A percentile compares a stretch with the other conserved stretches of the same genome.
Evolutionary conservation across 2,329 filamentous ascomycete species (phyloP).

Genomic region (Thermothelomyces thermophilus): DNA sequence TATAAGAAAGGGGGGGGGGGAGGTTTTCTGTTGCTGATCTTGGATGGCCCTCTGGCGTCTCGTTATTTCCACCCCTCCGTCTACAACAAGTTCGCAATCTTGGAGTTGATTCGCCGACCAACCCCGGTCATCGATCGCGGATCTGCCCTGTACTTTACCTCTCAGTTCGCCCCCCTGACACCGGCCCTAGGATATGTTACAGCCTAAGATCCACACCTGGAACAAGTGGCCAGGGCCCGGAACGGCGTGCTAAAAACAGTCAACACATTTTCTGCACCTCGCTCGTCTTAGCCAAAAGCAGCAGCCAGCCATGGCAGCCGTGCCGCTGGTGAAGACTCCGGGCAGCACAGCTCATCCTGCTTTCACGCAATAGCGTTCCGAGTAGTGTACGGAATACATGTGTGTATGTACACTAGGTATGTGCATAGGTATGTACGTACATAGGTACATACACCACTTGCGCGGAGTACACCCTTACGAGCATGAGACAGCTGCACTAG

Average conservation of each 20-base stretch:
- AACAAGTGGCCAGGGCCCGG: constrained; percentile 18
- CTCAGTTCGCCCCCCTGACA: constrained; percentile 11
- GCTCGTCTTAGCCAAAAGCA: constrained; percentile 16
- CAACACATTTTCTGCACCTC: constrained; percentile 15
- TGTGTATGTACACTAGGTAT: too few species aligned
- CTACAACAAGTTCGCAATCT: neutral
- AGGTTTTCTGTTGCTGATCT: neutral
- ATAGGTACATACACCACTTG: too few species aligned
- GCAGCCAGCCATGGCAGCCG: constrained; percentile 17
- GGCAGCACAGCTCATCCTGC: constrained; percentile 5
- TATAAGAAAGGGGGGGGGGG: neutral
- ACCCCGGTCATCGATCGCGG: constrained; percentile 14
- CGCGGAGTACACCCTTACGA: too few species aligned
- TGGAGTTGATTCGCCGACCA: constrained; percentile 15
- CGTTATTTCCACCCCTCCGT: constrained; percentile 20
- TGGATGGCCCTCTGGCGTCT: neutral
- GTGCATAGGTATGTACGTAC: neutral
- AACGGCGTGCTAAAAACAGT: constrained; percentile 24
- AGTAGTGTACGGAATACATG: too few species aligned
- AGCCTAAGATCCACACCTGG: constrained; percentile 18
- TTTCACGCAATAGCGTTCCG: too few species aligned
- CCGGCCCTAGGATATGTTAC: constrained; percentile 16
- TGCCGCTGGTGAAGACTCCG: constrained; percentile 20
- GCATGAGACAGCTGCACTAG: neutral
- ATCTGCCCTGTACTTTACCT: constrained; percentile 19